These are phyloP conservation scores for Colletotrichum horii DNA, from an alignment of 2,329 filamentous ascomycete species.

Conservation along the genomic window DNA sequence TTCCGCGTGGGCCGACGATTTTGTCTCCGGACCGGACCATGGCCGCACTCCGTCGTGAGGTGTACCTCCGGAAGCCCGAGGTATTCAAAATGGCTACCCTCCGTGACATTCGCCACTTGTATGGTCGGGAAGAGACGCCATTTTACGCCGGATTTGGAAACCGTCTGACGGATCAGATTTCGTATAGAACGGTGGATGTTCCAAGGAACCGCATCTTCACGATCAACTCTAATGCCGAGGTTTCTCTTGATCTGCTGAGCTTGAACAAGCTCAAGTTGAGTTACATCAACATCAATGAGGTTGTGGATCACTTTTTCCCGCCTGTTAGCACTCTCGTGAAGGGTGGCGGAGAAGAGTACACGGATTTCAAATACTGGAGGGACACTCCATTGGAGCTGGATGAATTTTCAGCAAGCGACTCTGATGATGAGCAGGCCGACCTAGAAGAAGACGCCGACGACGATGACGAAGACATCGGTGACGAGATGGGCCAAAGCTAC, in stretches of 20 bases:
- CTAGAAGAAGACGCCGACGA: constrained; percentile 58
- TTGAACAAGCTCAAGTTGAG: constrained; percentile 96
- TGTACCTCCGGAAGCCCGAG: constrained; percentile 95
- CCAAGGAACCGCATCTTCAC: constrained; percentile 95
- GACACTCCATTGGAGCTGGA: constrained; percentile 83
- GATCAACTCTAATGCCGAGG: constrained; percentile 97
- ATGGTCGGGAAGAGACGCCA: constrained; percentile 76
- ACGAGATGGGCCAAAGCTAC: constrained; percentile 60
- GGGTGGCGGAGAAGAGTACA: constrained; percentile 91
- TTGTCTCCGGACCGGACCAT: constrained; percentile 95
- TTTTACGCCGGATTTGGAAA: constrained; percentile 99
- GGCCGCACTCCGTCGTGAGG: constrained; percentile 86
- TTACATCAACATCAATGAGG: constrained; percentile 95
- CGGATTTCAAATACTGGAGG: constrained; percentile 97
- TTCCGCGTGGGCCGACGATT: constrained; percentile 92
- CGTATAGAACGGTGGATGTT: constrained; percentile 95
- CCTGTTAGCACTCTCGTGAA: constrained; percentile 86
- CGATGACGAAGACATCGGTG: constrained; percentile 48
- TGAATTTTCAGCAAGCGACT: constrained; percentile 87
- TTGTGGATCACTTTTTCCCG: constrained; percentile 98
- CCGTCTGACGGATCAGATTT: constrained; percentile 92
- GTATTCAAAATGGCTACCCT: constrained; percentile 99
- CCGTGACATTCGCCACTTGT: constrained; percentile 90
- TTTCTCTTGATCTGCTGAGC: constrained; percentile 86
- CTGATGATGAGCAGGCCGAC: constrained; percentile 53